phyloP scores from a whole-genome alignment of 2,329 filamentous ascomycete species.

The Alternaria panax region DNA sequence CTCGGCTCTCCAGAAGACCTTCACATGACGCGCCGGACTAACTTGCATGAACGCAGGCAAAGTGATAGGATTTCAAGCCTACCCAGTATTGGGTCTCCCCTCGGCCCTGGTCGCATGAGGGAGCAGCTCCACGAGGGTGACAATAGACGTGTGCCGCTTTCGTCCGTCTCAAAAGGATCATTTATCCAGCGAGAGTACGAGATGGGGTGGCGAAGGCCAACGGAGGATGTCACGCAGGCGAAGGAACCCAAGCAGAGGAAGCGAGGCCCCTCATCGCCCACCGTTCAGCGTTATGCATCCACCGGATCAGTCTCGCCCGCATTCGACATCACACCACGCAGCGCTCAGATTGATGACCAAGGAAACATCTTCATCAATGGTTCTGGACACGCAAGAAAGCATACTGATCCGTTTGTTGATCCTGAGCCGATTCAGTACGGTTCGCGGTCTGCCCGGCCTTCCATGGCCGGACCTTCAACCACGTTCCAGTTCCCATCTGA shows the following conservation, averaged over 20 bases:
- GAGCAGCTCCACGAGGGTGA: neutral
- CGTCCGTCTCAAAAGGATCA: neutral
- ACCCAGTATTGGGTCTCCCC: conserved; percentile 1
- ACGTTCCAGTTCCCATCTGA: neutral
- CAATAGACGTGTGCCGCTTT: neutral
- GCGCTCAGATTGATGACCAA: neutral
- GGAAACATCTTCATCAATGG: neutral
- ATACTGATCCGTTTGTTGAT: conserved; percentile 17
- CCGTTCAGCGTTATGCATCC: neutral
- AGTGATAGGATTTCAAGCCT: neutral
- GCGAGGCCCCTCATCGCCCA: neutral
- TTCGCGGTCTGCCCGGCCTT: neutral
- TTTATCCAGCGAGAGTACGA: neutral
- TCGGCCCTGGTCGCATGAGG: neutral
- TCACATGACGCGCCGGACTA: neutral
- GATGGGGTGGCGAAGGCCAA: neutral
- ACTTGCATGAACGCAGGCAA: neutral
- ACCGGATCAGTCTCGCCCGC: neutral
- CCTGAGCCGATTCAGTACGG: neutral
- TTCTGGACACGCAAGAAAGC: conserved; percentile 4
- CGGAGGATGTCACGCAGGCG: neutral
- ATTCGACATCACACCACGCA: neutral
- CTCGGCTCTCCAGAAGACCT: neutral
- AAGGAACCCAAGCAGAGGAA: neutral
- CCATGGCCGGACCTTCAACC: neutral